Conservation (phyloP, 2,329 filamentous ascomycete species). For the Alternaria incomplexa region DNA sequence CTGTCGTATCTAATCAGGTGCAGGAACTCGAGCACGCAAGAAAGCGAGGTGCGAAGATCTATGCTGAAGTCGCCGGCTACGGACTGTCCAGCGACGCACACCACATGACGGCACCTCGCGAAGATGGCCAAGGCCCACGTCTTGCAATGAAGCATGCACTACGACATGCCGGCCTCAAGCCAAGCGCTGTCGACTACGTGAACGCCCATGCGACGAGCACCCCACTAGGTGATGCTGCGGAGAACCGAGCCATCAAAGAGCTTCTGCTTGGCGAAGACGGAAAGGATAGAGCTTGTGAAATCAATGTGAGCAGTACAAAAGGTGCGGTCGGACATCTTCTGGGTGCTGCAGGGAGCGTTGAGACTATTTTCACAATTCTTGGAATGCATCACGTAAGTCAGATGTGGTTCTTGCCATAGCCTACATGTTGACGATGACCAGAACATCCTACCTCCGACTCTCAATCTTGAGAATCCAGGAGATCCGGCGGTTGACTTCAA, state of each 20-base stretch:
- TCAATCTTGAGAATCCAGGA: slow-evolving; percentile 74
- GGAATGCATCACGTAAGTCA: slow-evolving; percentile 76
- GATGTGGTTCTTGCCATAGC: too few species aligned
- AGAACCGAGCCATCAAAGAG: slow-evolving; percentile 80
- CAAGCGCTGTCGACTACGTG: slow-evolving; percentile 81
- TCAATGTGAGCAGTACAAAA: slow-evolving; percentile 93
- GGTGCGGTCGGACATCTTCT: slow-evolving; percentile 90
- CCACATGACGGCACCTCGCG: slow-evolving; percentile 89
- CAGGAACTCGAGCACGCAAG: slow-evolving; percentile 85
- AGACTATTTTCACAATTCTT: slow-evolving; percentile 84
- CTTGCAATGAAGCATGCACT: slow-evolving; percentile 86
- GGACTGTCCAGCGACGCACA: slow-evolving; percentile 89
- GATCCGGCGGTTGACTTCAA: slow-evolving; percentile 67
- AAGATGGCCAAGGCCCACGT: slow-evolving; percentile 80
- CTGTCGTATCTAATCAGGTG: slow-evolving; percentile 11
- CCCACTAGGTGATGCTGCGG: slow-evolving; percentile 81
- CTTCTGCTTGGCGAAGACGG: slow-evolving; percentile 79
- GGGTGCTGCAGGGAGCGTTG: slow-evolving; percentile 88
- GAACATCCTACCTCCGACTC: slow-evolving; percentile 81
- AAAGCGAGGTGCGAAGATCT: slow-evolving; percentile 77
- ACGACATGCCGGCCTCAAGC: slow-evolving; percentile 71
- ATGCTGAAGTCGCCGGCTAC: slow-evolving; percentile 89
- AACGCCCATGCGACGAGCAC: slow-evolving; percentile 97
- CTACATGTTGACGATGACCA: slow-evolving; percentile 48
- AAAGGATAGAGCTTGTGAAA: slow-evolving; percentile 62